phyloP scores from a whole-genome alignment of 345 rosid species.

The Salix purpurea region DNA sequence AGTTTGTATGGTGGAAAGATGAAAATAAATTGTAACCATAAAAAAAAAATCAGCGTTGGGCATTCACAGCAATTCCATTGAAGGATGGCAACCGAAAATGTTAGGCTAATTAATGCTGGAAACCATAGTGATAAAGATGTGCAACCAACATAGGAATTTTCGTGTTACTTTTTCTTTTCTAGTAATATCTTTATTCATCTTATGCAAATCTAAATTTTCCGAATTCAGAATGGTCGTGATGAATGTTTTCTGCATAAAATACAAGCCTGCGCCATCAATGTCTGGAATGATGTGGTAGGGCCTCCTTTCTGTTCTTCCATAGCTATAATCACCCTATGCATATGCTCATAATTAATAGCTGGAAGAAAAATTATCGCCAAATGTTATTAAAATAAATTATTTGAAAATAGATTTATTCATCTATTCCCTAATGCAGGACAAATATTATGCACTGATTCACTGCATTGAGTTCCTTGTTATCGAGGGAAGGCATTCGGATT shows the following conservation, averaged over 20 bases:
- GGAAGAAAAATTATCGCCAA: too few species aligned
- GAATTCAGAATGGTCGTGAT: constrained; percentile 37
- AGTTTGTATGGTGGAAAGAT: not conserved
- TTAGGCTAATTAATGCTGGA: not conserved
- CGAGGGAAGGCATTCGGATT: constrained; percentile 24
- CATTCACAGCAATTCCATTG: not conserved
- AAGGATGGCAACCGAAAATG: not conserved
- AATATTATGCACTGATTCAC: constrained; percentile 27
- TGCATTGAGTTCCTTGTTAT: constrained; percentile 39
- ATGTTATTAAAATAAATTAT: too few species aligned
- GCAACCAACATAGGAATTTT: not conserved
- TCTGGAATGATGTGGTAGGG: constrained; percentile 30
- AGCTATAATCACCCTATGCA: not conserved
- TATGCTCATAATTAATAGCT: too few species aligned
- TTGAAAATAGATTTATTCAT: not conserved
- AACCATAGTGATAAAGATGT: not conserved
- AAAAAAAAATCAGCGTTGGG: not conserved
- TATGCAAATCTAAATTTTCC: not conserved
- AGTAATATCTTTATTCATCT: not conserved
- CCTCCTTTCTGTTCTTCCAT: not conserved
- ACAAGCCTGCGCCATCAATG: constrained; percentile 36
- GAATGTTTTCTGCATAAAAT: constrained; percentile 37
- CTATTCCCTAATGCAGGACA: constrained; percentile 19
- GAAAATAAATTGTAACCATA: too few species aligned
- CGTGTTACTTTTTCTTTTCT: not conserved